Evolutionary conservation across 2,329 filamentous ascomycete species (phyloP).

Genomic region (Pseudogymnoascus sp.): DNA sequence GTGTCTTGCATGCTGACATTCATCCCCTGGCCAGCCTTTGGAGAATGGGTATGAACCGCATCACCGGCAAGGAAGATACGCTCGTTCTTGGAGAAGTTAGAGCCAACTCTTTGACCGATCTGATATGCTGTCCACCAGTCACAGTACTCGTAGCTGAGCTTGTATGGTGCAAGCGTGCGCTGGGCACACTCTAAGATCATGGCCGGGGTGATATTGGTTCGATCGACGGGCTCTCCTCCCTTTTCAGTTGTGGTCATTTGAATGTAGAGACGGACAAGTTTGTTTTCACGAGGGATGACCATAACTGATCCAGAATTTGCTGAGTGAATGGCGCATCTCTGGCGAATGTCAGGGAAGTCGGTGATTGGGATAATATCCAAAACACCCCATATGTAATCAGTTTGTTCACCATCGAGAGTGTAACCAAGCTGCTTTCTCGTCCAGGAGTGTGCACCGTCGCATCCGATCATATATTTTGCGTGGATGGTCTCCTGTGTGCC

Average conservation of each 20-base stretch:
- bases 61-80: constrained; percentile 58
- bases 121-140: constrained; percentile 63
- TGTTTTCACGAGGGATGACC: constrained; percentile 56
- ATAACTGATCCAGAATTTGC: constrained; percentile 49
- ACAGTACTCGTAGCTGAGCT: constrained; percentile 52
- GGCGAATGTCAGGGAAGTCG: constrained; percentile 52
- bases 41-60: constrained; percentile 50
- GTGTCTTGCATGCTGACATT: constrained; percentile 48
- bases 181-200: constrained; percentile 54
- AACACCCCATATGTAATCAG: constrained; percentile 38
- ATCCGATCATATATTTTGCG: constrained; percentile 56
- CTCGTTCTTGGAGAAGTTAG: constrained; percentile 44
- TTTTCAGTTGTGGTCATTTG: constrained; percentile 45
- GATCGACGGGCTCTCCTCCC: constrained; percentile 42
- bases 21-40: constrained; percentile 52
- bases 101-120: constrained; percentile 56
- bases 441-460: constrained; percentile 61
- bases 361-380: constrained; percentile 44
- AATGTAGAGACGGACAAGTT: constrained; percentile 55
- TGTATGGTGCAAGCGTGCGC: constrained; percentile 59
- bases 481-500: constrained; percentile 37
- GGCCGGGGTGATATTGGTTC: constrained; percentile 54
- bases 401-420: constrained; percentile 34
- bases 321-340: constrained; percentile 49
- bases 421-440: constrained; percentile 49